Base-by-base conservation (phyloP, 2,329 filamentous ascomycete species). In the Pyricularia sp. region DNA sequence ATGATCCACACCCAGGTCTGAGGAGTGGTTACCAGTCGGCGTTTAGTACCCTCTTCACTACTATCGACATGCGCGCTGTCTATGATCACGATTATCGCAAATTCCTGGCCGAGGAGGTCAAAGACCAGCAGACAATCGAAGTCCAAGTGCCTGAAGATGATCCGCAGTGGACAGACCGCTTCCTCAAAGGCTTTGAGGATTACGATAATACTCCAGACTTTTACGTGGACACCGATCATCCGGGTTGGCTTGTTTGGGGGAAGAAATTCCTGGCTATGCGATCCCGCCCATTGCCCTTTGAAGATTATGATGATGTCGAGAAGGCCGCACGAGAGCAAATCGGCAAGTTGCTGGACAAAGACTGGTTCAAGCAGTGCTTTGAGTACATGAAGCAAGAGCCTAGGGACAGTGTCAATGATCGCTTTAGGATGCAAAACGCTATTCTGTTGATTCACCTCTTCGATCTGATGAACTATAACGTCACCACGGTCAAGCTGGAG, bases 161-260 rank as follows among this genome's bases (percentile, higher is more conserved):
- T 70, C 82, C 87, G 0, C 79, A 84, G 9, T 96, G 91, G 82
- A 99, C 94, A 0, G 75, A 87, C 65, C 84, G 87, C 28, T 96
- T 91, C 72, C 80, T 99, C 0, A 82, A 86, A 1, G 83, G 85
- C 26, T 99, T 99, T 73, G 86, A 87, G 10, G 82, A 89, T 62
- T 87, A 88, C 6, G 24, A 62, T 8, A 87, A 78, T 13, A 70
- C 87, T 35, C 88, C 91, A 0, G 87, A 96, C 68, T 96, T 96
- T 74, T 96, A 93, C 73, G 86, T 97, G 60, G 94, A 99, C 72
- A 84, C 87, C 65, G 93, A 97, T 73, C 90, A 96, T 73, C 91
- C 93, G 4, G 94, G 94, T 35, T 99, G 96, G 96, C 82, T 99
- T 22, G 92, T 96, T 0, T 99, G 94, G 94, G 89, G 89, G 64